phyloP scores from a whole-genome alignment of 148 eudicot species.

The Diospyros lotus region DNA sequence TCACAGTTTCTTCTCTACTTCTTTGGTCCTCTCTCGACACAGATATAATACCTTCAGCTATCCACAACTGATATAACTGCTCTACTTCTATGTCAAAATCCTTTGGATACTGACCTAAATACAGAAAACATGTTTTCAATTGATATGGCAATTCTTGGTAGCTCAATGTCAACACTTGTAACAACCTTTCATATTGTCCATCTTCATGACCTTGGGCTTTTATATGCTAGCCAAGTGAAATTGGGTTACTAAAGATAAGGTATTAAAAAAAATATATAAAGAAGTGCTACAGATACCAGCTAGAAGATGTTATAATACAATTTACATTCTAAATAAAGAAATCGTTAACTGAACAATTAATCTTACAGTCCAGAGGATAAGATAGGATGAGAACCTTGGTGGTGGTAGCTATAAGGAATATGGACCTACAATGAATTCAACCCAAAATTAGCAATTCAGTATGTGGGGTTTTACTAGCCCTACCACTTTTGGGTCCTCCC shows the following conservation, averaged over 20 bases:
- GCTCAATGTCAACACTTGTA: slow-evolving; percentile 20
- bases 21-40: neutral
- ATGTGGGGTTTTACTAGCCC: slow-evolving; percentile 11
- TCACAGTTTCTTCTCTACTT: neutral
- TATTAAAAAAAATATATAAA: too few relatives aligned
- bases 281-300: too few relatives aligned
- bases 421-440: neutral
- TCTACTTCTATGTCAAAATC: slow-evolving; percentile 17
- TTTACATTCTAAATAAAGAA: too few relatives aligned
- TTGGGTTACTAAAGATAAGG: too few relatives aligned
- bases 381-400: too few relatives aligned
- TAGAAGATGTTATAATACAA: too few relatives aligned
- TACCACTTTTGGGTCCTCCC: slow-evolving; percentile 9
- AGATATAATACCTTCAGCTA: slow-evolving; percentile 34
- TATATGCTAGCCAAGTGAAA: too few relatives aligned
- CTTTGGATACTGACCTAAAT: slow-evolving; percentile 24
- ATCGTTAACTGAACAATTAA: too few relatives aligned
- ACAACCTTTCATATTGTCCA: too few relatives aligned
- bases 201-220: too few relatives aligned
- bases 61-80: slow-evolving; percentile 25
- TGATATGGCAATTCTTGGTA: slow-evolving; percentile 20
- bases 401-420: too few relatives aligned
- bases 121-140: slow-evolving; percentile 26
- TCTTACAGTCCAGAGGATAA: too few relatives aligned
- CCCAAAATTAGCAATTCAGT: slow-evolving; percentile 14